Evolutionary conservation across 495 filamentous ascomycete species (phyloP).

Genomic region (Annulohypoxylon moriforme): DNA sequence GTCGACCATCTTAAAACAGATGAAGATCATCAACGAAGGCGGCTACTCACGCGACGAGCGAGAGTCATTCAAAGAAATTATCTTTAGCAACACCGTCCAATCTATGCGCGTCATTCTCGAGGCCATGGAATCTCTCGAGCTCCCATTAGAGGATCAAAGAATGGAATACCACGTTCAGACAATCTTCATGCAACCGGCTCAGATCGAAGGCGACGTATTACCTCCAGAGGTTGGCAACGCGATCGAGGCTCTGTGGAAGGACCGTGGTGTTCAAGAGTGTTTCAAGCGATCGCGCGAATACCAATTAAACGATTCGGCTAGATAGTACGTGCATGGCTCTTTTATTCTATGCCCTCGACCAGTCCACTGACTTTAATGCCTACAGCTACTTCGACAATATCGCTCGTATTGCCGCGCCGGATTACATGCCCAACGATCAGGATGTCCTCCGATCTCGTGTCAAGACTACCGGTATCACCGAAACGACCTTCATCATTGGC

Average conservation of each 20-base stretch:
- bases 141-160: conserved; percentile 86
- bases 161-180: conserved; percentile 96
- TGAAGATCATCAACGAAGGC: conserved; percentile 90
- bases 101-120: conserved; percentile 96
- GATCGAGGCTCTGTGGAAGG: conserved; percentile 93
- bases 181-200: conserved; percentile 94
- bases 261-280: conserved; percentile 93
- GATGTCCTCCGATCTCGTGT: conserved; percentile 98
- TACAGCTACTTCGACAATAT: conserved; percentile 96
- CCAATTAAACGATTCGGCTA: conserved; percentile 96
- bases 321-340: conserved; percentile 89
- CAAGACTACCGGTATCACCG: conserved; percentile 99
- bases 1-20: conserved; percentile 99
- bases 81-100: conserved; percentile 97
- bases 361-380: conserved; percentile 48
- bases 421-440: conserved; percentile 97
- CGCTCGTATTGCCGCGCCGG: conserved; percentile 86
- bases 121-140: conserved; percentile 93
- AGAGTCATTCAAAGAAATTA: conserved; percentile 93
- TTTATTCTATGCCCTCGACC: background rate
- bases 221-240: conserved; percentile 94
- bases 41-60: conserved; percentile 83
- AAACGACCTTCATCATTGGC: conserved; percentile 98
- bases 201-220: conserved; percentile 94
- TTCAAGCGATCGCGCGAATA: conserved; percentile 96